These are phyloP conservation scores for Blastobotrys malaysiensis DNA, from an alignment of 1,139 yeast species.

Conservation along the genomic window DNA sequence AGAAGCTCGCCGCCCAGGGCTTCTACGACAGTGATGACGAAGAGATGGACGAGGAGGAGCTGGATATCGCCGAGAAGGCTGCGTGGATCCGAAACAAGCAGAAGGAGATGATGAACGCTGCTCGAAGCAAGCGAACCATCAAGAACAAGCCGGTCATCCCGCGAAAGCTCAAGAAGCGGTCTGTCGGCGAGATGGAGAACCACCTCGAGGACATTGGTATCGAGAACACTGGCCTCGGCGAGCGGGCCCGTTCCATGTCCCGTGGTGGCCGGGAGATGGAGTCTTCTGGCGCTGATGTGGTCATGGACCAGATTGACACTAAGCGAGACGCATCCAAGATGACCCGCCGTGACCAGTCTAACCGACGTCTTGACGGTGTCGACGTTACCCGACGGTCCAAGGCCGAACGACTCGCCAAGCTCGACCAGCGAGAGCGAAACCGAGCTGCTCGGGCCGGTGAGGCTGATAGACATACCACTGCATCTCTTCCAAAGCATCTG, in stretches of 20 bases:
- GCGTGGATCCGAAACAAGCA: conserved; percentile 93
- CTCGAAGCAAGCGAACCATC: conserved; percentile 79
- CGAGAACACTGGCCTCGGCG: conserved; percentile 59
- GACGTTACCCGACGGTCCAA: conserved; percentile 63
- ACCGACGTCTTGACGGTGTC: conserved; percentile 83
- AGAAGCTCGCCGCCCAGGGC: conserved; percentile 85
- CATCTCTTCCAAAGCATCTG: conserved; percentile 86
- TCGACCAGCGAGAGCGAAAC: conserved; percentile 91
- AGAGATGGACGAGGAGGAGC: conserved; percentile 59
- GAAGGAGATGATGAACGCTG: conserved; percentile 84
- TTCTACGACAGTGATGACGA: conserved; percentile 90
- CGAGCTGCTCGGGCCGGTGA: conserved; percentile 92
- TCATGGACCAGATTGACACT: conserved; percentile 45
- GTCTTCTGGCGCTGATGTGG: conserved; percentile 67
- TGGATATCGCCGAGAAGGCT: conserved; percentile 80
- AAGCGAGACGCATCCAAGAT: conserved; percentile 33
- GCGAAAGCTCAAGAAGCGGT: conserved; percentile 76
- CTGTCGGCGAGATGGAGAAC: conserved; percentile 73
- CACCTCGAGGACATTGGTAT: conserved; percentile 89
- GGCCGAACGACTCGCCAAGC: conserved; percentile 81
- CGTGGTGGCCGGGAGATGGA: conserved; percentile 38
- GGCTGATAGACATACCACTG: conserved; percentile 86
- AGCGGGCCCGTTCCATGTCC: conserved; percentile 32
- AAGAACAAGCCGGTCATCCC: conserved; percentile 91
- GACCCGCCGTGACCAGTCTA: conserved; percentile 57